These are phyloP conservation scores for Orbilia quercus DNA, from an alignment of 2,329 filamentous ascomycete genomes.

Conservation along the genomic window DNA sequence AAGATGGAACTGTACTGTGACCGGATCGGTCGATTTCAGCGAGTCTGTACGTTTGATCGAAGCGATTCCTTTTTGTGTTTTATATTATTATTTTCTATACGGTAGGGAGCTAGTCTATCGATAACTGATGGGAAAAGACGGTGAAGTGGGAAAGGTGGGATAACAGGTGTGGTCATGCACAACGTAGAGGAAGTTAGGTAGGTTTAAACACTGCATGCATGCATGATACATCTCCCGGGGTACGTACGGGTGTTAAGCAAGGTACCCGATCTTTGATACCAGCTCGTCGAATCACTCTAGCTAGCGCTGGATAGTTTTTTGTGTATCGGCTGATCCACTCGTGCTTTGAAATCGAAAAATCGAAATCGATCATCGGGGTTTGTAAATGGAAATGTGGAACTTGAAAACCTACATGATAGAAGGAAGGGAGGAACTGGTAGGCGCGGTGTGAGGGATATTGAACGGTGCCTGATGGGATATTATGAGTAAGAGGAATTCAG, in stretches of 20 bases:
- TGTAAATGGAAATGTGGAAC: not conserved
- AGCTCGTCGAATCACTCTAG: not conserved
- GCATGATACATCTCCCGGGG: not conserved
- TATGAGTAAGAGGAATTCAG: constrained; percentile 15
- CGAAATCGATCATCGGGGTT: too few relatives aligned
- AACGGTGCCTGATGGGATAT: not conserved
- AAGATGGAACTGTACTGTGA: too few relatives aligned
- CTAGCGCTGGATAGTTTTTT: too few relatives aligned
- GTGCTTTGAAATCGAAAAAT: not conserved
- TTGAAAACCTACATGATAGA: not conserved
- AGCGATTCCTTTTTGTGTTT: too few relatives aligned
- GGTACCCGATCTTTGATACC: constrained; percentile 21
- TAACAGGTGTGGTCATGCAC: constrained; percentile 23
- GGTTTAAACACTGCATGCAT: constrained; percentile 22
- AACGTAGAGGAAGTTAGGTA: too few relatives aligned
- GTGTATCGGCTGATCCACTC: too few relatives aligned
- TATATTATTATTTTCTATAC: too few relatives aligned
- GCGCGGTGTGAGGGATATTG: not conserved
- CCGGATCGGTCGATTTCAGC: too few relatives aligned
- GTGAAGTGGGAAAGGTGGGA: too few relatives aligned
- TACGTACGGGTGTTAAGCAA: constrained; percentile 8
- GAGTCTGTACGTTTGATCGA: too few relatives aligned
- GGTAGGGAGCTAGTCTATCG: too few relatives aligned
- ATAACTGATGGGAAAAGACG: too few relatives aligned
- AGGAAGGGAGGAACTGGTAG: not conserved